Conservation (phyloP, 192 early-diverging fungal species). For the Backusella mclennaniae region DNA sequence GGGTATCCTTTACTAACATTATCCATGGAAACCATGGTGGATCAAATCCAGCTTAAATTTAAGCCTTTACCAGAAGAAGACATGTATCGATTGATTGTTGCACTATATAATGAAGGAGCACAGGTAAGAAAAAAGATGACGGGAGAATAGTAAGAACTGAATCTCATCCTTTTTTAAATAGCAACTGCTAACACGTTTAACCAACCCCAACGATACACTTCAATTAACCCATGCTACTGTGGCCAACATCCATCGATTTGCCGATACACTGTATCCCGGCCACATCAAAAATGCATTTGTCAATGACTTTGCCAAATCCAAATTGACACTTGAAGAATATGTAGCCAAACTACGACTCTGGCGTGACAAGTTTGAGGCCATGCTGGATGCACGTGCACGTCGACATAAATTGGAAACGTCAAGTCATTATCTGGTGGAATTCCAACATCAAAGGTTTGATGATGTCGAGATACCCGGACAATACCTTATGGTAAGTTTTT, state of each 20-base stretch:
- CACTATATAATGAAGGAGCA: slow-evolving; percentile 87
- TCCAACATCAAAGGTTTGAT: slow-evolving; percentile 98
- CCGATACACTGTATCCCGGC: slow-evolving; percentile 81
- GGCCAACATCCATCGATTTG: slow-evolving; percentile 82
- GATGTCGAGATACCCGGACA: slow-evolving; percentile 99
- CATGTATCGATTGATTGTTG: slow-evolving; percentile 93
- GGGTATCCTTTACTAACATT: slow-evolving; percentile 91
- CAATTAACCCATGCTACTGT: slow-evolving; percentile 67
- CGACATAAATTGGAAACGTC: slow-evolving; percentile 84
- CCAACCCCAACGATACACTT: slow-evolving; percentile 60
- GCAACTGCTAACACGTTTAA: slow-evolving; percentile 65
- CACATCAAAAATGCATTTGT: slow-evolving; percentile 81
- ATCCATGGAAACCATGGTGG: slow-evolving; percentile 98
- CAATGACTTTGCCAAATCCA: slow-evolving; percentile 88
- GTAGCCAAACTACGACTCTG: slow-evolving; percentile 86
- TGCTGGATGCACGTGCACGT: slow-evolving; percentile 77
- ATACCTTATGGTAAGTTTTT: slow-evolving; percentile 61
- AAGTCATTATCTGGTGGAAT: slow-evolving; percentile 93
- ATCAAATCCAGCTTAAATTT: slow-evolving; percentile 90
- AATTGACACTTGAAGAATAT: slow-evolving; percentile 80
- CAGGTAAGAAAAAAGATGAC: slow-evolving; percentile 50
- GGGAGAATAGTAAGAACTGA: background rate
- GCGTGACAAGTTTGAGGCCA: slow-evolving; percentile 90
- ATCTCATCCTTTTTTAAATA: slow-evolving; percentile 16
- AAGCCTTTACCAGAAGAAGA: slow-evolving; percentile 97